These are phyloP conservation scores for Hanseniaspora taiwanica DNA, from an alignment of 805 yeast species.

Conservation along the genomic window DNA sequence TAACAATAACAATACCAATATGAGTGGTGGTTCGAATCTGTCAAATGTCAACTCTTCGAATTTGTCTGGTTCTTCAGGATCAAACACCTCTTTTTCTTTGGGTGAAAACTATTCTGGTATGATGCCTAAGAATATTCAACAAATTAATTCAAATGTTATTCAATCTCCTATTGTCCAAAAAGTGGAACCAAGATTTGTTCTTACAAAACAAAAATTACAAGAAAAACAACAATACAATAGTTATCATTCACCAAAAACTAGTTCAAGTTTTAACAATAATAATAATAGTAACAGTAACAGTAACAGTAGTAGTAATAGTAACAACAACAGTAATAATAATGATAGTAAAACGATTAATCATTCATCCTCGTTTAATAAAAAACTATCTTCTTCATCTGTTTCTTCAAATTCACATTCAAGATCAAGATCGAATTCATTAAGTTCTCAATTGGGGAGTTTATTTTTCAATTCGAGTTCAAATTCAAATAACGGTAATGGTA, in stretches of 20 bases:
- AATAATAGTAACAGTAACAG: background rate
- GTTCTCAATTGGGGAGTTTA: constrained; percentile 23
- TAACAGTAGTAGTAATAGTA: background rate
- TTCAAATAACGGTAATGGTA: constrained; percentile 8
- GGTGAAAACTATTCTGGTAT: constrained; percentile 23
- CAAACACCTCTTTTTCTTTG: constrained; percentile 24
- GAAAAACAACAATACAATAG: constrained; percentile 11
- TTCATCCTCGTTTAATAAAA: constrained; percentile 6
- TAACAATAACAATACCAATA: background rate
- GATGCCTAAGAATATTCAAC: constrained; percentile 28
- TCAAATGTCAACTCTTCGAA: too few relatives aligned
- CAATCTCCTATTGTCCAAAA: constrained; percentile 58
- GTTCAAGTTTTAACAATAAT: constrained; percentile 1
- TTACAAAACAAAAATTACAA: constrained; percentile 53
- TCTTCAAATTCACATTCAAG: constrained; percentile 7
- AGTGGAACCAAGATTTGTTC: constrained; percentile 77
- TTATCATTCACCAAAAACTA: constrained; percentile 7
- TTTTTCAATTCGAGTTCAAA: constrained; percentile 20
- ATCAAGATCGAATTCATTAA: constrained; percentile 22
- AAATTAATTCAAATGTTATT: constrained; percentile 44
- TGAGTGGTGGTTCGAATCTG: constrained; percentile 18
- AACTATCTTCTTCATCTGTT: background rate
- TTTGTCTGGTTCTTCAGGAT: constrained; percentile 19
- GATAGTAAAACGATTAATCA: constrained; percentile 5
- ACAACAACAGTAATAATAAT: background rate